Evolutionary conservation across 306 rosid species (phyloP).

Genomic region (Quercus robur): DNA sequence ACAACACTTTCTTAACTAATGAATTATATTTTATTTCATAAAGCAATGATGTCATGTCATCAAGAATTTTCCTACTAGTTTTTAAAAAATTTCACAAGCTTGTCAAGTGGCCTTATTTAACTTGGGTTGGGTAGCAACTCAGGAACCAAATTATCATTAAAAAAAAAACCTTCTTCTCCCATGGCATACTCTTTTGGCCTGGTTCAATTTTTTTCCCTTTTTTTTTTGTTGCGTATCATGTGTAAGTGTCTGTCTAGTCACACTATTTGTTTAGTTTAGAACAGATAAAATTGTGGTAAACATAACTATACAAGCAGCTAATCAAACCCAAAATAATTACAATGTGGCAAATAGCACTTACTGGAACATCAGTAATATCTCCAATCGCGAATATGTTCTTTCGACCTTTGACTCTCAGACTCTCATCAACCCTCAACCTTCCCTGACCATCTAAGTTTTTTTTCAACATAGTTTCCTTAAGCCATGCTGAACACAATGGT

Average conservation of each 20-base stretch:
- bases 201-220: neutral
- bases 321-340: neutral
- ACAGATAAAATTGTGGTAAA: neutral
- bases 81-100: neutral
- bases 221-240: neutral
- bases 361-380: constrained; percentile 71
- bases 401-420: constrained; percentile 57
- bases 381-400: constrained; percentile 65
- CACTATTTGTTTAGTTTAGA: neutral
- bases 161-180: neutral
- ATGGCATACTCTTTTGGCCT: neutral
- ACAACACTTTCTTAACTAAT: neutral
- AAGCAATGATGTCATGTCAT: neutral
- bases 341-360: constrained; percentile 33
- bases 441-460: constrained; percentile 46
- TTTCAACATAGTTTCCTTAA: constrained; percentile 42
- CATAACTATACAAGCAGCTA: neutral
- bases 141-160: neutral
- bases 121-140: neutral
- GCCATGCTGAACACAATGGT: constrained; percentile 64
- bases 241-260: neutral
- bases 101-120: neutral
- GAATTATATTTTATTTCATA: neutral
- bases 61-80: neutral
- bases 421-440: constrained; percentile 62